Conservation (phyloP, 371 early-diverging fungal species). For the Smittium culicis region DNA sequence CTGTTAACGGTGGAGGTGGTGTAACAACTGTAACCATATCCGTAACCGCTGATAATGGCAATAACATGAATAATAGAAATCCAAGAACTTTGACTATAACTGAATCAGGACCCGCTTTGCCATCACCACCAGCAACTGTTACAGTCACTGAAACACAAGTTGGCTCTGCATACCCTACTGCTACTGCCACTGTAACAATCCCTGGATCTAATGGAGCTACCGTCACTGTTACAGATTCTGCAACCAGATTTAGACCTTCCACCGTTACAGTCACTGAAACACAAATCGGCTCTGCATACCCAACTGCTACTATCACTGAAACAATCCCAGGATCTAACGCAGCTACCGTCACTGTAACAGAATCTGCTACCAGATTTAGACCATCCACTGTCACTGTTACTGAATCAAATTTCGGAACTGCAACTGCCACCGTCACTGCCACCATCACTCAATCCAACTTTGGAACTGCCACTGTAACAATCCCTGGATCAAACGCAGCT, state of each 20-base stretch:
- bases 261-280: background rate
- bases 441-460: background rate
- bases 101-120: no score
- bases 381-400: background rate
- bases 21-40: no score
- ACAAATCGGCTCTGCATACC: background rate
- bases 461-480: background rate
- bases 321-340: background rate
- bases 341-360: background rate
- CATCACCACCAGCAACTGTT: no score
- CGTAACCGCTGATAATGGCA: no score
- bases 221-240: background rate
- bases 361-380: background rate
- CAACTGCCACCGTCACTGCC: background rate
- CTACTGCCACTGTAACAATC: no score
- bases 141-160: background rate
- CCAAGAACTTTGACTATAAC: no score
- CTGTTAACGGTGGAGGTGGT: no score
- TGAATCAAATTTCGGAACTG: background rate
- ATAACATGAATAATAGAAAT: no score
- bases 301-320: background rate
- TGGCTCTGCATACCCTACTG: no score
- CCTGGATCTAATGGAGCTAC: background rate
- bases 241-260: background rate
- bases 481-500: background rate